Conservation (phyloP, 768 basidiomycete genomes). For the Lactarius quietus region DNA sequence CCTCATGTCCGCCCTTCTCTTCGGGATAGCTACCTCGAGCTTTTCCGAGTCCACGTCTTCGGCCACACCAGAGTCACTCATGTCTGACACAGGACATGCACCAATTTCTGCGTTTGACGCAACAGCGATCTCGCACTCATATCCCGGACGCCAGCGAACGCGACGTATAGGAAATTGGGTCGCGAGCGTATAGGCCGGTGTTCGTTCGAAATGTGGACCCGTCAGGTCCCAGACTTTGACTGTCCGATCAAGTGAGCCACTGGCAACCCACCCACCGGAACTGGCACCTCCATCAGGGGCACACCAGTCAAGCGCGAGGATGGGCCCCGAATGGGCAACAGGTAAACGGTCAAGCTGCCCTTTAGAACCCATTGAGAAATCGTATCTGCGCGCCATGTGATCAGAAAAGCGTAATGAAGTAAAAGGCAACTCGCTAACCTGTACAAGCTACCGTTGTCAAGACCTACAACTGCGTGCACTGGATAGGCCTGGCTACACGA, state of each 20-base stretch:
- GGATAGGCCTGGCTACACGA: conserved; percentile 64
- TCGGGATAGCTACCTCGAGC: conserved; percentile 9
- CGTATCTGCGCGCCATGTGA: conserved; percentile 50
- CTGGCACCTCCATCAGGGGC: conserved; percentile 30
- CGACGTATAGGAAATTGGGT: conserved; percentile 72
- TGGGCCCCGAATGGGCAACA: conserved; percentile 68
- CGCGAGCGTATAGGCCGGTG: conserved; percentile 67
- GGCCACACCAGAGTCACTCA: conserved; percentile 9
- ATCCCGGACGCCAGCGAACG: conserved; percentile 72
- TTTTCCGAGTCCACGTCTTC: conserved; percentile 19
- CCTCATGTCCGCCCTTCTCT: conserved; percentile 33
- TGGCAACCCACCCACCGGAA: conserved; percentile 66
- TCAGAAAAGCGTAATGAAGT: neutral
- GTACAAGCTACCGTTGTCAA: conserved; percentile 44
- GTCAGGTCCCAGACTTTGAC: conserved; percentile 83
- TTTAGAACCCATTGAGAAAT: conserved; percentile 71
- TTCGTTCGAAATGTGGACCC: conserved; percentile 52
- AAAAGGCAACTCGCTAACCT: conserved; percentile 38
- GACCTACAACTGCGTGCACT: conserved; percentile 52
- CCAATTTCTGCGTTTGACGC: conserved; percentile 63
- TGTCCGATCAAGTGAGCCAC: conserved; percentile 72
- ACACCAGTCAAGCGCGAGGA: conserved; percentile 75
- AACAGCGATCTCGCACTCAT: conserved; percentile 71
- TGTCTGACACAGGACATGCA: conserved; percentile 32
- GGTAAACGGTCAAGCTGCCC: conserved; percentile 68